Conservation (phyloP, 208 protist species). For the Wallacemonas sp. region DNA sequence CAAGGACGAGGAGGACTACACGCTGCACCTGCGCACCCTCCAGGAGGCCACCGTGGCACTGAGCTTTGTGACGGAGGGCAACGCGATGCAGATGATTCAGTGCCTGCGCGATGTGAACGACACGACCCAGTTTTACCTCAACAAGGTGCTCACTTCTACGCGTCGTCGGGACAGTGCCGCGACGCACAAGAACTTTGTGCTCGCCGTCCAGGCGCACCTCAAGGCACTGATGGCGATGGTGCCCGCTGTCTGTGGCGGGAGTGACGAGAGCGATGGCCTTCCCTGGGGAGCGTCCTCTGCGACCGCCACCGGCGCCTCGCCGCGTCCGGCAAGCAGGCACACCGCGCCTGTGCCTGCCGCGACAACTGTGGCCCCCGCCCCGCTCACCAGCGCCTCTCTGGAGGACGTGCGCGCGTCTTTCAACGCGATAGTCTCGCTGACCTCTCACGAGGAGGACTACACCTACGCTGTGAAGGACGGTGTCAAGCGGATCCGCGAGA, state of each 20-base stretch:
- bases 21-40: slow-evolving; percentile 7
- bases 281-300: not conserved
- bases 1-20: slow-evolving; percentile 2
- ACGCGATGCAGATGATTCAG: slow-evolving; percentile 1
- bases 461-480: slow-evolving; percentile 16
- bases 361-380: too few relatives aligned
- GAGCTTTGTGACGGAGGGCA: not conserved
- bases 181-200: not conserved
- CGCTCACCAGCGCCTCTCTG: not conserved
- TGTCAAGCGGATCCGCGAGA: slow-evolving; percentile 22
- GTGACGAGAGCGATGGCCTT: not conserved
- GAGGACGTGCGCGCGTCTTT: slow-evolving; percentile 35
- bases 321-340: too few relatives aligned
- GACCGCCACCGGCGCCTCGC: not conserved
- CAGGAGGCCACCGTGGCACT: slow-evolving; percentile 18
- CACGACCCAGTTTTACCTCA: slow-evolving; percentile 6
- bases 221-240: slow-evolving; percentile 8
- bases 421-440: slow-evolving; percentile 14
- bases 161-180: slow-evolving; percentile 1
- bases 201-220: slow-evolving; percentile 1
- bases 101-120: slow-evolving; percentile 5
- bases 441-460: slow-evolving; percentile 8
- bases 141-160: slow-evolving; percentile 14
- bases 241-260: slow-evolving; percentile 8
- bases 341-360: not conserved